These are phyloP conservation scores for Curvularia spicifera DNA, from an alignment of 2,329 filamentous ascomycete genomes.

Conservation along the genomic window DNA sequence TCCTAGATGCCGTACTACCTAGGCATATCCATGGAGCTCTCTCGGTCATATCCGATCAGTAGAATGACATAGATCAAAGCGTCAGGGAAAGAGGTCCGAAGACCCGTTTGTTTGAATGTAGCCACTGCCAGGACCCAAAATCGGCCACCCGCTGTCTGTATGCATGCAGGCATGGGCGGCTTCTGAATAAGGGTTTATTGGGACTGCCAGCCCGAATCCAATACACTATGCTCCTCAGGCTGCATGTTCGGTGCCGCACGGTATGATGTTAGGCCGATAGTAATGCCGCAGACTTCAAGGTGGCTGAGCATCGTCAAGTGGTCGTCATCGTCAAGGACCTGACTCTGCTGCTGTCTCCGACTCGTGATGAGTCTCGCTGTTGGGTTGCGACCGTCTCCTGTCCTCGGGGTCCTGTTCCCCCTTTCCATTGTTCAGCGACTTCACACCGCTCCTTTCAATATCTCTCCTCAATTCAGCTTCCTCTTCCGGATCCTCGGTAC, in stretches of 20 bases:
- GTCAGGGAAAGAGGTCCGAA: slow-evolving; percentile 16
- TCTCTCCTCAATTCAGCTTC: slow-evolving; percentile 23
- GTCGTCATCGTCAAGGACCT: slow-evolving; percentile 10
- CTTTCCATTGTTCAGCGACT: slow-evolving; percentile 7
- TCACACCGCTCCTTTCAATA: slow-evolving; percentile 26
- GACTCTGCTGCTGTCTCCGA: slow-evolving; percentile 6
- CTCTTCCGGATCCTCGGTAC: slow-evolving; percentile 17
- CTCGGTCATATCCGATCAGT: slow-evolving; percentile 15
- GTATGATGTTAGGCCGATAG: slow-evolving; percentile 7
- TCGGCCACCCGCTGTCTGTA: background rate
- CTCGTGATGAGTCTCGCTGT: slow-evolving; percentile 3
- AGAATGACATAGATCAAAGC: slow-evolving; percentile 6
- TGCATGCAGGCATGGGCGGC: background rate
- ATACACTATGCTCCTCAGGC: background rate
- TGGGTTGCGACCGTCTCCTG: slow-evolving; percentile 8
- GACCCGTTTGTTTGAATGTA: slow-evolving; percentile 1
- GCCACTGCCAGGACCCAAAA: background rate
- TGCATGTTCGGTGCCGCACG: slow-evolving; percentile 4
- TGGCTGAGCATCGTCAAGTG: background rate
- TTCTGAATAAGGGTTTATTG: background rate
- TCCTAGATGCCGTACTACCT: slow-evolving; percentile 3
- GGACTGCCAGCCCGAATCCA: slow-evolving; percentile 1
- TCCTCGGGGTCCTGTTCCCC: slow-evolving; percentile 25
- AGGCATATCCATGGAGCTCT: background rate
- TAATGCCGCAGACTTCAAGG: slow-evolving; percentile 3